phyloP scores from a whole-genome alignment of 148 eudicot genomes.

The Linanthus parryae region DNA sequence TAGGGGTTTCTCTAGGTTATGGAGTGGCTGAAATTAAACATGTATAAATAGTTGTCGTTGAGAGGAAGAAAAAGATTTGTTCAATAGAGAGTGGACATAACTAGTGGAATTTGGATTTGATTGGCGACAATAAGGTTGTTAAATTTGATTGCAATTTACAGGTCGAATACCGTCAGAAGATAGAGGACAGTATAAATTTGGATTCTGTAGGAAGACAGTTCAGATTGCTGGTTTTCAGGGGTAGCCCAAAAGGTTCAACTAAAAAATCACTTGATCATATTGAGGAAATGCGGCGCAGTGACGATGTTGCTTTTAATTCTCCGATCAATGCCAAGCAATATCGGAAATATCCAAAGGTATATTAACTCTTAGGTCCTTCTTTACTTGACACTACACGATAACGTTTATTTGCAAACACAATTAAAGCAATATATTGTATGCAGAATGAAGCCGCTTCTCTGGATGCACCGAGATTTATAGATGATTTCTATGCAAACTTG shows the following conservation, averaged over 20 bases:
- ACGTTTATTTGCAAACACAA: background rate
- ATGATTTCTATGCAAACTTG: slow-evolving; percentile 29
- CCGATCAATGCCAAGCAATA: slow-evolving; percentile 4
- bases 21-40: no score
- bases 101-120: no score
- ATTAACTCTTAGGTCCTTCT: background rate
- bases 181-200: slow-evolving; percentile 26
- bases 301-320: slow-evolving; percentile 12
- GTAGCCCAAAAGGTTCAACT: slow-evolving; percentile 37
- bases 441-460: slow-evolving; percentile 18
- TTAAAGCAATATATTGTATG: background rate
- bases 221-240: slow-evolving; percentile 40
- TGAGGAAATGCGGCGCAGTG: slow-evolving; percentile 28
- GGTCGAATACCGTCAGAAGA: slow-evolving; percentile 16
- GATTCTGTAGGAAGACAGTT: slow-evolving; percentile 36
- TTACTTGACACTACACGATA: background rate
- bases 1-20: no score
- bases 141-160: background rate
- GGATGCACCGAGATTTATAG: slow-evolving; percentile 24
- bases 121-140: background rate
- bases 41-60: no score
- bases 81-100: no score
- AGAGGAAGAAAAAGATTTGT: no score
- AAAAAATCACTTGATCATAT: slow-evolving; percentile 19
- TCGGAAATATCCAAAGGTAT: slow-evolving; percentile 25